These are phyloP conservation scores for Phaffia rhodozyma DNA, from an alignment of 1,284 basidiomycete species.

Conservation along the genomic window DNA sequence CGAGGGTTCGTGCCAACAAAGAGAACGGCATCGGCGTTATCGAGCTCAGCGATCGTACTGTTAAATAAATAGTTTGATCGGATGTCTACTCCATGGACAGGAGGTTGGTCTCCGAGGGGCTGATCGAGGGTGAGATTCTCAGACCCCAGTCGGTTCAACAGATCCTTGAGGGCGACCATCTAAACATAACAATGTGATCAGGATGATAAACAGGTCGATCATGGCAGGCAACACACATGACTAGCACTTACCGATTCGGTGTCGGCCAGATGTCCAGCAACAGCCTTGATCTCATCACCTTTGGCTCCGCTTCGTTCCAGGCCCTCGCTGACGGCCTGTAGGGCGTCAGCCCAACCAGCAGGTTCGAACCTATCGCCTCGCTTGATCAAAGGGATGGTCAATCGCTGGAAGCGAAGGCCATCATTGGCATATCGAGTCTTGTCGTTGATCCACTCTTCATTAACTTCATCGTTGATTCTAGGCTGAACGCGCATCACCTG, in stretches of 20 bases:
- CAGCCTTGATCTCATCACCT: constrained; percentile 91
- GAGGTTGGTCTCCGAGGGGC: constrained; percentile 50
- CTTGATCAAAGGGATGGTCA: constrained; percentile 85
- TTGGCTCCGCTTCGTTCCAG: constrained; percentile 67
- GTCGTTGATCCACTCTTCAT: constrained; percentile 99
- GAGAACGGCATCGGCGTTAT: constrained; percentile 83
- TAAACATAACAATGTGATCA: background rate
- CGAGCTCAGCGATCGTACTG: constrained; percentile 80
- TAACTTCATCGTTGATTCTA: constrained; percentile 91
- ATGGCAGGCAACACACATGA: background rate
- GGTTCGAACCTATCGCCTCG: constrained; percentile 85
- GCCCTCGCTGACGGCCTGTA: constrained; percentile 67
- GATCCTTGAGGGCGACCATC: constrained; percentile 56
- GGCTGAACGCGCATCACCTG: constrained; percentile 97
- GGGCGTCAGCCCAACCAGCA: constrained; percentile 84
- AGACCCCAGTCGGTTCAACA: constrained; percentile 85
- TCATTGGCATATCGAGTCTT: constrained; percentile 97
- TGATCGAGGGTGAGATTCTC: constrained; percentile 85
- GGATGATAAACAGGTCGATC: background rate
- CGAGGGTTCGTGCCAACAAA: constrained; percentile 95
- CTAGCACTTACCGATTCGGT: constrained; percentile 46
- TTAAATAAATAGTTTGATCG: constrained; percentile 98
- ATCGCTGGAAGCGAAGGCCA: constrained; percentile 86
- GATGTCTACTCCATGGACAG: constrained; percentile 74
- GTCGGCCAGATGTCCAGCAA: constrained; percentile 87